A percentile compares a stretch with the other conserved stretches of the same genome.
These are phyloP conservation scores for Alternaria postmessia DNA, from an alignment of 2,329 filamentous ascomycete genomes.

Conservation along the genomic window DNA sequence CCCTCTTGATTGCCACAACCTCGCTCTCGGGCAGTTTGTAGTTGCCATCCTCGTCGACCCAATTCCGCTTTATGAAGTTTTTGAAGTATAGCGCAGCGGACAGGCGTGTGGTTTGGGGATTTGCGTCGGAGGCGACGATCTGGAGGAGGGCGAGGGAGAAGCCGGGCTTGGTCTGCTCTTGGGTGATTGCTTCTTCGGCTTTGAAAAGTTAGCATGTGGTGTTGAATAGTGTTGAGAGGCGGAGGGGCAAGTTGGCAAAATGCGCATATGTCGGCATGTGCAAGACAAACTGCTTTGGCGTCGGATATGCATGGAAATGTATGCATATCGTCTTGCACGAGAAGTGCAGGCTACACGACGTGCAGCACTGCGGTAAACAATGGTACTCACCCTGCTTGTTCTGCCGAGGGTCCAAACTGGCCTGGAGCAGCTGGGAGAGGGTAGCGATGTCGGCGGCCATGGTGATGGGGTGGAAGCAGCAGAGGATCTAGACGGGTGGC, in stretches of 20 bases:
- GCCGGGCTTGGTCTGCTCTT: constrained; percentile 81
- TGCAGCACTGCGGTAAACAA: constrained; percentile 22
- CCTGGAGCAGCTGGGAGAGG: constrained; percentile 85
- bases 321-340: neutral
- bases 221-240: neutral
- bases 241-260: constrained; percentile 1
- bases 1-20: constrained; percentile 89
- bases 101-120: constrained; percentile 80
- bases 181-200: constrained; percentile 84
- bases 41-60: constrained; percentile 92
- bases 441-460: constrained; percentile 70
- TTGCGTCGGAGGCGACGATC: constrained; percentile 79
- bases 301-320: too few species aligned
- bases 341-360: neutral
- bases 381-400: constrained; percentile 81
- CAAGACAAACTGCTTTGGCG: too few species aligned
- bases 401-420: constrained; percentile 85
- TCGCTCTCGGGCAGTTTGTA: constrained; percentile 87
- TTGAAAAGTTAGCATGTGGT: constrained; percentile 35
- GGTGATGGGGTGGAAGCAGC: constrained; percentile 19
- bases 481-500: constrained; percentile 2
- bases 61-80: constrained; percentile 95
- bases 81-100: constrained; percentile 95
- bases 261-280: neutral
- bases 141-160: constrained; percentile 88